phyloP scores from a whole-genome alignment of 2,329 filamentous ascomycete species.

The Botryotinia narcissicola region DNA sequence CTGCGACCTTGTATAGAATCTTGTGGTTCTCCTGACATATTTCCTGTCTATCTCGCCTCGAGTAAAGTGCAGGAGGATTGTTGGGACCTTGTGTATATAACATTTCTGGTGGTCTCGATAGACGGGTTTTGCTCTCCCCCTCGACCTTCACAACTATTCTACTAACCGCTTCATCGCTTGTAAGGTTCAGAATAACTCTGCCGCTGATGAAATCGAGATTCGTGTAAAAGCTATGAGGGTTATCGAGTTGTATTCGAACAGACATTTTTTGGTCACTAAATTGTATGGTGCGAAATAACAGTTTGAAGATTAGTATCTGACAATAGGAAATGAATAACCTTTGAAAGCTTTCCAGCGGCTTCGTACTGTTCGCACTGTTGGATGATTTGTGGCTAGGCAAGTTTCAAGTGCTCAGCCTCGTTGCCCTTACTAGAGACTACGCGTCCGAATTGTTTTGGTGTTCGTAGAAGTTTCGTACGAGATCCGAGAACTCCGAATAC shows the following conservation, averaged over 20 bases:
- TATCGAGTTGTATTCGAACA: slow-evolving; percentile 64
- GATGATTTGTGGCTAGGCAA: slow-evolving; percentile 6
- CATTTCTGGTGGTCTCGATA: slow-evolving; percentile 31
- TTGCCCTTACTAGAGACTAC: not conserved
- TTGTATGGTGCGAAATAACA: not conserved
- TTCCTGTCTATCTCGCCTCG: slow-evolving; percentile 27
- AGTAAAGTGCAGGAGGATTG: slow-evolving; percentile 23
- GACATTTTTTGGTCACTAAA: slow-evolving; percentile 54
- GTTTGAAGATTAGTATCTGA: not conserved
- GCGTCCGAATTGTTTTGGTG: not conserved
- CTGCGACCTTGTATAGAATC: slow-evolving; percentile 70
- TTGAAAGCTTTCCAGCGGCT: not conserved
- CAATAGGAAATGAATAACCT: not conserved
- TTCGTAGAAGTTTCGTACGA: not conserved
- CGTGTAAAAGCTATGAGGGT: slow-evolving; percentile 69
- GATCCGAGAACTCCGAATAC: slow-evolving; percentile 8
- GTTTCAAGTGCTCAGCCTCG: slow-evolving; percentile 20
- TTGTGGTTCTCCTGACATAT: slow-evolving; percentile 61
- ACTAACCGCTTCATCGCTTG: slow-evolving; percentile 66
- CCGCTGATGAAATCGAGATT: slow-evolving; percentile 75
- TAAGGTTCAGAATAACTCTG: slow-evolving; percentile 54
- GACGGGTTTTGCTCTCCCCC: slow-evolving; percentile 69
- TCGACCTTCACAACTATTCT: slow-evolving; percentile 81
- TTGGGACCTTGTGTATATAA: slow-evolving; percentile 16
- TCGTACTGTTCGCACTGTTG: not conserved